Evolutionary conservation across 106 monocot genomes (phyloP).

Genomic region (Dioscorea dumetorum): DNA sequence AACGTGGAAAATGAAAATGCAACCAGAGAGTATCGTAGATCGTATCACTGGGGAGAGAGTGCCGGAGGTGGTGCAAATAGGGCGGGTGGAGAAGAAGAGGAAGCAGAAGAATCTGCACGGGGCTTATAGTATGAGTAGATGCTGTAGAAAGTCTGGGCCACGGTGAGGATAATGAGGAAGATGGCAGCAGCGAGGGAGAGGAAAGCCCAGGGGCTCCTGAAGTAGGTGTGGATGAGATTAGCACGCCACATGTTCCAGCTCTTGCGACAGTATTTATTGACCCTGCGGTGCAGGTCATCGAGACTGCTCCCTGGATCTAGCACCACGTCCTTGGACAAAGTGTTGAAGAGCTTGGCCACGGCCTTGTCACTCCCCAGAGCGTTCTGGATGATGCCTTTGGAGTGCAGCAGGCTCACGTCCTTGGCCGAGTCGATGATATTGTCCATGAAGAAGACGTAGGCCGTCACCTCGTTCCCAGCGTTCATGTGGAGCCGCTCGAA

Average conservation of each 20-base stretch:
- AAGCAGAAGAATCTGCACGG: neutral
- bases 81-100: neutral
- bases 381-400: slow-evolving; percentile 68
- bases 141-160: slow-evolving; percentile 62
- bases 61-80: neutral
- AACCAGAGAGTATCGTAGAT: too few relatives aligned
- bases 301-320: slow-evolving; percentile 54
- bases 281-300: slow-evolving; percentile 46
- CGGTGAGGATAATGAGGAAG: slow-evolving; percentile 57
- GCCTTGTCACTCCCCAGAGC: slow-evolving; percentile 88
- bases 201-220: slow-evolving; percentile 82
- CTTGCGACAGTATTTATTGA: slow-evolving; percentile 57
- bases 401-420: slow-evolving; percentile 61
- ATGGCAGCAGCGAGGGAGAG: slow-evolving; percentile 75
- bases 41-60: too few relatives aligned
- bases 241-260: slow-evolving; percentile 78
- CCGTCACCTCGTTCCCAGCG: slow-evolving; percentile 71
- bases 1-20: neutral
- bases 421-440: slow-evolving; percentile 76
- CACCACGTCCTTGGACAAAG: slow-evolving; percentile 55
- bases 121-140: slow-evolving; percentile 36
- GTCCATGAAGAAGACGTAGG: slow-evolving; percentile 98
- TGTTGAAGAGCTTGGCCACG: slow-evolving; percentile 78
- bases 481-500: slow-evolving; percentile 78
- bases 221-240: slow-evolving; percentile 79